Evolutionary conservation across 192 early-diverging fungal species (phyloP), one percentile per base, ranked within the genome.

Genomic region (Entomortierella chlamydospora): DNA sequence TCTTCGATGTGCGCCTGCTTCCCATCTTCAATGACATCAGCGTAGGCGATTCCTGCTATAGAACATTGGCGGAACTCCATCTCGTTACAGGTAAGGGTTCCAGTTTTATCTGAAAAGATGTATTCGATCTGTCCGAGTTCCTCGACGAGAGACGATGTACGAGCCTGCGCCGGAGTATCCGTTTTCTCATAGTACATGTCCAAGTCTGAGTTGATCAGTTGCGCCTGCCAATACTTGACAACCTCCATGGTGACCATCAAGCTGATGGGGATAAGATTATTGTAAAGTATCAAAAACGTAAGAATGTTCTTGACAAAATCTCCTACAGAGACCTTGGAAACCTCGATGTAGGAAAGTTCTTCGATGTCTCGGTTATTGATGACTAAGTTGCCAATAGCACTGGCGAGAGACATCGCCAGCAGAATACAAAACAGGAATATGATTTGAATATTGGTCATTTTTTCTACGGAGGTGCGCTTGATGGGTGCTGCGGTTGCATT

Each of bases 161-260:
- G 89, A 2, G 95, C 95, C 45, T 93, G 87, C 11, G 98, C 96
- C 13, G 98, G 93, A 17, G 97, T 97, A 77, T 98, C 94, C 2
- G 94, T 93, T 34, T 87, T 83, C 73, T 96, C 98, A 69, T 98
- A 92, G 83, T 98, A 99, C 89, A 99, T 95, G 78, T 99, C 98
- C 78, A 96, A 72, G 72, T 99, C 97, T 15, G 87, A 85, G 83
- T 96, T 94, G 81, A 99, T 98, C 26, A 98, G 84, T 65, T 88
- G 83, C 2, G 94, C 93, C 73, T 96, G 91, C 77, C 90, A 89
- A 81, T 91, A 98, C 84, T 99, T 99, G 47, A 98, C 96, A 53
- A 98, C 89, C 78, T 99, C 98, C 96, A 99, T 97, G 20, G 95
- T 98, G 25, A 99, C 95, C 73, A 99, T 97, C 83, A 98, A 93